These are phyloP conservation scores for Chrysoporthe puriensis DNA, from an alignment of 2,329 filamentous ascomycete species.

Conservation along the genomic window DNA sequence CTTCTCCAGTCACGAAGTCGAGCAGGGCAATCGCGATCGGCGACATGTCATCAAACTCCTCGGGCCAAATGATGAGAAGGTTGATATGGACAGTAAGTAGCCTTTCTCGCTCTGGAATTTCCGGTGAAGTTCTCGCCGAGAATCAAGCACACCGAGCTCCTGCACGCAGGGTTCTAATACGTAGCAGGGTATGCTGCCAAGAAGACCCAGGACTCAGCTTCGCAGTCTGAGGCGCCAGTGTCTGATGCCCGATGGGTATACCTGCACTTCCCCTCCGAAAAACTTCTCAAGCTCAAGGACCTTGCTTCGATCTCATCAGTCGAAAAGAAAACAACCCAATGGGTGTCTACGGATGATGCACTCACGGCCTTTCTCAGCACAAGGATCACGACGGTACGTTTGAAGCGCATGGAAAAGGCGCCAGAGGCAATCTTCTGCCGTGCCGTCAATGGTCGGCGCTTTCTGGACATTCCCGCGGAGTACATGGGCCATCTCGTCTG, in stretches of 20 bases:
- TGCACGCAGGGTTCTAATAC: background rate
- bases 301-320: background rate
- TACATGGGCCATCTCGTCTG: slow-evolving; percentile 21
- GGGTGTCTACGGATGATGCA: slow-evolving; percentile 26
- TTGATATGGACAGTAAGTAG: slow-evolving; percentile 14
- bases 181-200: background rate
- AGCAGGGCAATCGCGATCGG: slow-evolving; percentile 22
- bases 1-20: slow-evolving; percentile 12
- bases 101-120: background rate
- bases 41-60: slow-evolving; percentile 17
- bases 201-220: background rate
- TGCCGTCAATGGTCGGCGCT: slow-evolving; percentile 19
- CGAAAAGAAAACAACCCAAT: background rate
- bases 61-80: slow-evolving; percentile 8
- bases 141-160: too few species aligned
- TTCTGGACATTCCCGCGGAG: slow-evolving; percentile 12
- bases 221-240: background rate
- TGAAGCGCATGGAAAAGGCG: slow-evolving; percentile 14
- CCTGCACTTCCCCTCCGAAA: slow-evolving; percentile 21
- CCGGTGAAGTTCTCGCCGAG: too few species aligned
- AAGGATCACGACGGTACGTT: slow-evolving; percentile 17
- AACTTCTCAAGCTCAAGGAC: slow-evolving; percentile 23
- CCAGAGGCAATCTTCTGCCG: slow-evolving; percentile 20
- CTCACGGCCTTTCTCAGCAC: slow-evolving; percentile 22
- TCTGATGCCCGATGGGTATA: slow-evolving; percentile 24